Base-by-base conservation (phyloP, 108 stramenopile genomes). In the Fragilaria radians region DNA sequence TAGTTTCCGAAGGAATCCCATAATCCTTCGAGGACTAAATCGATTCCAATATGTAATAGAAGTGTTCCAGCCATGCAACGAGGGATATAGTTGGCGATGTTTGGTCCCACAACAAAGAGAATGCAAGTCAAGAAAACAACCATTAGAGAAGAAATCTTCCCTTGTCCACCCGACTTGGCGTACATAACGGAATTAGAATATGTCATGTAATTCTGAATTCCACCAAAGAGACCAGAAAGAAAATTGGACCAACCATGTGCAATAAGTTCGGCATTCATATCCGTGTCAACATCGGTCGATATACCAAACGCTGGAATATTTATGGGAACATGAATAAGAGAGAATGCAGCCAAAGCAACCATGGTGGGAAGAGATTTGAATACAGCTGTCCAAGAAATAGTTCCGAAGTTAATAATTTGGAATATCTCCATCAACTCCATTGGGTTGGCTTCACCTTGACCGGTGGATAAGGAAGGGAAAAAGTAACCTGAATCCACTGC, bases 51-150 rank as follows among this genome's bases (percentile, higher is more conserved):
- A 51, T 94, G 93, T 4, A 91, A 54, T 7, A 94, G 69, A 27
- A 94, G 62, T 46, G 85, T 89, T 28, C 93, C 93, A 2, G 93
- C 93, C 87, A 94, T 87, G 51, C 78, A 82, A 26, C 87, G 70
- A 3, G 89, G 93, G 48, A 89, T 60, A 47, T 68, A 86, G 3
- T 65, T 59, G 4, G 78, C 79, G 52, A 85, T 72, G 2, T 49
- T 24, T 18, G 80, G 77, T 18, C 89, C 89, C 48, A 85, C 33
- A 36, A 89, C 73, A 74, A 90, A 86, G 23, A 88, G 54, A 23
- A 85, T 22, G 4, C 68, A 47, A 0, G 80, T 77, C 30, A 65
- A 59, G 18, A 48, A 46, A 21, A 76, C 71, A 2, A 87, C 66
- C 11, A 67, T 69, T 29, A 84, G 61, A n/a, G 69, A 66, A 4